These are phyloP conservation scores for Nicotiana benthamiana DNA, from an alignment of 257 asterid species.

Conservation along the genomic window DNA sequence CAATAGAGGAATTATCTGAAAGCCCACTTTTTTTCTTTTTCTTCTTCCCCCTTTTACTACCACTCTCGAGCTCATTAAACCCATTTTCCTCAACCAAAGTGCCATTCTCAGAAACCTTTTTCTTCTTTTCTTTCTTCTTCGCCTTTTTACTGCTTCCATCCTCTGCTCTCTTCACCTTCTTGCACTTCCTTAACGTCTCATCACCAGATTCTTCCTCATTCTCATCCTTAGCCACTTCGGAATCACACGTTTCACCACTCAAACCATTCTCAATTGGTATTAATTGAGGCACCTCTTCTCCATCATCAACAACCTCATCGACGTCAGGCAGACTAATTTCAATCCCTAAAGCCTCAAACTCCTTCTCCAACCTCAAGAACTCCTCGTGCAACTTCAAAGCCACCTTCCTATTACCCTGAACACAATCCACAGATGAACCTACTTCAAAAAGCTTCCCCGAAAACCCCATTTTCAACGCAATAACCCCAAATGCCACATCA, in stretches of 20 bases:
- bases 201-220: constrained; percentile 10
- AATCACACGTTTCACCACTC: constrained; percentile 9
- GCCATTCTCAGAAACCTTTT: constrained; percentile 14
- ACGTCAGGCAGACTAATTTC: constrained; percentile 47
- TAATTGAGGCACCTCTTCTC: constrained; percentile 61
- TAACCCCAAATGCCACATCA: constrained; percentile 45
- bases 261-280: constrained; percentile 42
- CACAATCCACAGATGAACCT: constrained; percentile 55
- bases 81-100: constrained; percentile 8
- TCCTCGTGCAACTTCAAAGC: constrained; percentile 62
- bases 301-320: constrained; percentile 23
- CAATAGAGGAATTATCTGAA: constrained; percentile 13
- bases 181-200: constrained; percentile 33
- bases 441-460: constrained; percentile 49
- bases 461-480: constrained; percentile 63
- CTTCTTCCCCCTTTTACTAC: constrained; percentile 22
- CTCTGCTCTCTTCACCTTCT: constrained; percentile 40
- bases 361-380: constrained; percentile 74
- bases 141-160: constrained; percentile 35
- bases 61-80: constrained; percentile 4
- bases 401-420: constrained; percentile 81
- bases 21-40: constrained; percentile 19
- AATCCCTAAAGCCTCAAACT: constrained; percentile 44
- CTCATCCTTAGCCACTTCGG: constrained; percentile 20
- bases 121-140: constrained; percentile 27